These are phyloP conservation scores for Camellia oleifera DNA, from an alignment of 179 eudicot genomes.

Conservation along the genomic window DNA sequence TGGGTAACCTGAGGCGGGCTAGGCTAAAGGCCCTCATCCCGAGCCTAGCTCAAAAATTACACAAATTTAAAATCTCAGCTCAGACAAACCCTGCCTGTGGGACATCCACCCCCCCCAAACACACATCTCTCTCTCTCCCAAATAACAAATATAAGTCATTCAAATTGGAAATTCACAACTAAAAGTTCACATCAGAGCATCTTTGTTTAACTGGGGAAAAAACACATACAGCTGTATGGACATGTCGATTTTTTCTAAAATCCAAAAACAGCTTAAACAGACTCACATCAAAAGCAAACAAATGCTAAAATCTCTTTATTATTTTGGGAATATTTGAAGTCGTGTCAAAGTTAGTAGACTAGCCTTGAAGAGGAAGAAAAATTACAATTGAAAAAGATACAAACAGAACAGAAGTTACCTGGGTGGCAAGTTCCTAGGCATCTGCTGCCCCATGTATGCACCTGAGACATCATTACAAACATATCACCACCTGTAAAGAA, in stretches of 20 bases:
- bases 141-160: not conserved
- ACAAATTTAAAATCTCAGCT: no score
- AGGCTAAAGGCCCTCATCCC: no score
- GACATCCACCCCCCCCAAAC: no score
- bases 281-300: not conserved
- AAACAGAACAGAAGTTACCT: conserved; percentile 41
- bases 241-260: not conserved
- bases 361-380: not conserved
- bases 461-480: conserved; percentile 39
- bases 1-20: no score
- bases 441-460: conserved; percentile 55
- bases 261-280: not conserved
- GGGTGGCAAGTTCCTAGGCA: conserved; percentile 36
- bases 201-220: not conserved
- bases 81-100: no score
- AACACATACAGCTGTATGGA: not conserved
- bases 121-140: no score
- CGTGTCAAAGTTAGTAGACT: not conserved
- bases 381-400: not conserved
- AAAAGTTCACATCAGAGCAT: not conserved
- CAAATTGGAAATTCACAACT: not conserved
- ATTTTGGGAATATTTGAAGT: not conserved
- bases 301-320: not conserved
- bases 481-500: conserved; percentile 1
- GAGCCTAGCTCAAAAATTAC: no score